A percentile compares a stretch with the other conserved stretches of the same genome.
These are phyloP conservation scores for Penicillium angulare DNA, from an alignment of 495 filamentous ascomycete genomes.

Conservation along the genomic window DNA sequence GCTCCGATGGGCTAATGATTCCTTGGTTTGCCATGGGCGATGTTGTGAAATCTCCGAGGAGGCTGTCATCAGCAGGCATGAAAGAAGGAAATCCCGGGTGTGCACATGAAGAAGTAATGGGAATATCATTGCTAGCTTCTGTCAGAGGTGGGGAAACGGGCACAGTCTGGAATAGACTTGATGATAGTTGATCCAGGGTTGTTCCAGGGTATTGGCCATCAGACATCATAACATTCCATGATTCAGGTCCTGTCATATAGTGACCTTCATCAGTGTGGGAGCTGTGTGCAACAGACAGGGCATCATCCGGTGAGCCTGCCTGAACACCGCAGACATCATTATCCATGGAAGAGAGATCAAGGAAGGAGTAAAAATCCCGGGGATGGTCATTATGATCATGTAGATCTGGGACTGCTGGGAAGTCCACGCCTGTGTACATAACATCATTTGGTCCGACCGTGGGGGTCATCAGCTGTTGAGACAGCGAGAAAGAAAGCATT, in stretches of 20 bases:
- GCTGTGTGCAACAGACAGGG: conserved; percentile 40
- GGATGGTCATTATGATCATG: conserved; percentile 38
- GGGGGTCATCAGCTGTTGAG: conserved; percentile 44
- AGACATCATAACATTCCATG: conserved; percentile 43
- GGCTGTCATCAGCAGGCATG: conserved; percentile 38
- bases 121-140: conserved; percentile 46
- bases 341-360: conserved; percentile 46
- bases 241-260: conserved; percentile 32
- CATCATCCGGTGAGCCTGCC: conserved; percentile 43
- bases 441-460: conserved; percentile 45
- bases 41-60: conserved; percentile 39
- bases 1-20: conserved; percentile 43
- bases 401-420: conserved; percentile 40
- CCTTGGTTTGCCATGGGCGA: conserved; percentile 37
- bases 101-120: conserved; percentile 45
- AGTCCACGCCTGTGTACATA: conserved; percentile 46
- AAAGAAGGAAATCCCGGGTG: conserved; percentile 43
- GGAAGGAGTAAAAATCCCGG: conserved; percentile 43
- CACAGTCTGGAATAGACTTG: conserved; percentile 37
- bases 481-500: conserved; percentile 48
- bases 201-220: conserved; percentile 42
- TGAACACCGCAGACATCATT: conserved; percentile 41
- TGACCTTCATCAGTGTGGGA: conserved; percentile 44
- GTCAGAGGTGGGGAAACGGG: conserved; percentile 48
- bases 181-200: conserved; percentile 37